A percentile compares a stretch with the other conserved stretches of the same genome.
Conservation (phyloP, 257 asterid genomes). For the Plectranthus barbatus region DNA sequence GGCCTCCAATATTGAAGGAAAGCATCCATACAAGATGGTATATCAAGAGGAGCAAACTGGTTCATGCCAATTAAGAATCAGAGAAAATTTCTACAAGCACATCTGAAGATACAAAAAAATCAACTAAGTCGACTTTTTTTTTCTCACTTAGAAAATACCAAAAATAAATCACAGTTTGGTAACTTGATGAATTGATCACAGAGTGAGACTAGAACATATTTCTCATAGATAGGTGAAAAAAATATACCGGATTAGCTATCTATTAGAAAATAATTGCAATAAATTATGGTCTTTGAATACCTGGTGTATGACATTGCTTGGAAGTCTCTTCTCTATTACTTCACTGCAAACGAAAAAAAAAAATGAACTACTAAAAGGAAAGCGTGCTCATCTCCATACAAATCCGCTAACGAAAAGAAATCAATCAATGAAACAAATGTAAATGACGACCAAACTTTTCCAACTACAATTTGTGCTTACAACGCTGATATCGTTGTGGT, state of each 20-base stretch:
- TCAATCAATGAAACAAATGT: background rate
- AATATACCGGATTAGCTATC: background rate
- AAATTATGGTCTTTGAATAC: conserved; percentile 20
- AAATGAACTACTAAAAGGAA: background rate
- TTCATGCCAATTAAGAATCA: conserved; percentile 7
- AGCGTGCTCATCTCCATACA: background rate
- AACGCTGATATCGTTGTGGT: conserved; percentile 76
- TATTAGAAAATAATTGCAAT: background rate
- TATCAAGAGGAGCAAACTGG: conserved; percentile 94
- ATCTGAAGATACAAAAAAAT: background rate
- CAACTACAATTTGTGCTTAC: conserved; percentile 32
- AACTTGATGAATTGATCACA: background rate
- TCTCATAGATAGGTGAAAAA: no score
- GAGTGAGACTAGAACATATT: background rate
- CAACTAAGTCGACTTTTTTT: background rate
- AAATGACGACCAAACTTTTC: background rate
- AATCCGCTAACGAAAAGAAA: background rate
- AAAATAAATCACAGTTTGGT: background rate
- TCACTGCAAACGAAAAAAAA: conserved; percentile 48
- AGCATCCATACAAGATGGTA: conserved; percentile 64
- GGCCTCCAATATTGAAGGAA: conserved; percentile 89
- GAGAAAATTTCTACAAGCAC: background rate
- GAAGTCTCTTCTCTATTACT: conserved; percentile 57
- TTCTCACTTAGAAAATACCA: background rate
- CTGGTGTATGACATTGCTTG: conserved; percentile 57